Evolutionary conservation across 1,284 basidiomycete genomes (phyloP).

Genomic region (Ustilago bromivora): DNA sequence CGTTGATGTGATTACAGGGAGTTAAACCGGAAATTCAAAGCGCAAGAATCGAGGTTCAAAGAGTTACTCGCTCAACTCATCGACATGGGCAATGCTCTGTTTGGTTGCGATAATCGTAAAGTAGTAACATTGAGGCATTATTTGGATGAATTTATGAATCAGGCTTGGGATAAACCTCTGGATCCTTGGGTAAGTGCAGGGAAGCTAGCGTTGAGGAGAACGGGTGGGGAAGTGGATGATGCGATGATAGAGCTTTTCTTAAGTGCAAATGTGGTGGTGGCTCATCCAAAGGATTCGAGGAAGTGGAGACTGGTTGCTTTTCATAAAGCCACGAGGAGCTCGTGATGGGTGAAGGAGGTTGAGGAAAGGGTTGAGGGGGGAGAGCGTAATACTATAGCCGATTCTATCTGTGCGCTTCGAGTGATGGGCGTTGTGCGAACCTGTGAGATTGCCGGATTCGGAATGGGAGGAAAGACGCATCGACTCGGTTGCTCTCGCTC

Average conservation of each 20-base stretch:
- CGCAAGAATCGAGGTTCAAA: slow-evolving; percentile 27
- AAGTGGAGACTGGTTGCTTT: slow-evolving; percentile 40
- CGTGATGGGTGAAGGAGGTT: background rate
- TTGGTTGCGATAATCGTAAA: slow-evolving; percentile 26
- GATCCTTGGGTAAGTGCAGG: slow-evolving; percentile 46
- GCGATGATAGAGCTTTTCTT: slow-evolving; percentile 52
- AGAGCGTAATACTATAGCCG: slow-evolving; percentile 11
- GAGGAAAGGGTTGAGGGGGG: background rate
- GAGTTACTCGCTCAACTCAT: slow-evolving; percentile 34
- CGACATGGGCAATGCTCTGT: slow-evolving; percentile 33
- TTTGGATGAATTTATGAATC: slow-evolving; percentile 48
- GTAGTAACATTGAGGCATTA: slow-evolving; percentile 37
- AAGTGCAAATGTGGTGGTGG: slow-evolving; percentile 36
- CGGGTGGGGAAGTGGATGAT: slow-evolving; percentile 41
- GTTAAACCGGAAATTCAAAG: slow-evolving; percentile 26
- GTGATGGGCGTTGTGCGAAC: background rate
- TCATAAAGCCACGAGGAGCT: slow-evolving; percentile 36
- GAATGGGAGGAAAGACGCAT: too few species aligned
- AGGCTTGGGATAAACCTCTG: slow-evolving; percentile 43
- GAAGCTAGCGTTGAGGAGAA: slow-evolving; percentile 22
- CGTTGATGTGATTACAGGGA: slow-evolving; percentile 13
- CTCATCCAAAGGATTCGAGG: slow-evolving; percentile 42
- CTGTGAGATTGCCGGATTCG: background rate
- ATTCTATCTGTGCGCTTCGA: background rate
- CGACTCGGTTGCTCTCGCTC: too few species aligned